These are phyloP conservation scores for Debaryomyces hansenii DNA, from an alignment of 805 yeast species.

Conservation along the genomic window DNA sequence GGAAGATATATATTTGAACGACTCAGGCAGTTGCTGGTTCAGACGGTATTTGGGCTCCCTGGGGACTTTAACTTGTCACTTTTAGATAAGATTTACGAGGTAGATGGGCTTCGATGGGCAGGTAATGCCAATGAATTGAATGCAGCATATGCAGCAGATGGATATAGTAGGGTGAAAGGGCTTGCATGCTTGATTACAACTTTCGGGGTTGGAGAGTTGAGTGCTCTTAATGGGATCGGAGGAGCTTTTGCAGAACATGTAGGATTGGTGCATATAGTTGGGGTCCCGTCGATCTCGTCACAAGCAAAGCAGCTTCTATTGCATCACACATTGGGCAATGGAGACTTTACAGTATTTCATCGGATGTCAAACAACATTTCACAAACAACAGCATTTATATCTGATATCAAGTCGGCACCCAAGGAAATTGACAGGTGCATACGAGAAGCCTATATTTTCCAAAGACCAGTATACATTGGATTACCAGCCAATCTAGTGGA, in stretches of 20 bases:
- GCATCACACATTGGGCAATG: slow-evolving; percentile 85
- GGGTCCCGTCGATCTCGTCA: slow-evolving; percentile 77
- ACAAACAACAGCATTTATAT: slow-evolving; percentile 62
- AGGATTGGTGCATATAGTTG: slow-evolving; percentile 80
- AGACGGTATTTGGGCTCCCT: slow-evolving; percentile 77
- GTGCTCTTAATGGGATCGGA: slow-evolving; percentile 83
- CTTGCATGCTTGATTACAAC: slow-evolving; percentile 76
- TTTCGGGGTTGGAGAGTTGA: slow-evolving; percentile 88
- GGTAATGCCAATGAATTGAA: slow-evolving; percentile 90
- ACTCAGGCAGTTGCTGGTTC: slow-evolving; percentile 67
- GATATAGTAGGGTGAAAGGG: slow-evolving; percentile 80
- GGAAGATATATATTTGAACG: slow-evolving; percentile 81
- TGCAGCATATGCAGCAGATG: slow-evolving; percentile 88
- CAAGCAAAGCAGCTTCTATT: slow-evolving; percentile 70
- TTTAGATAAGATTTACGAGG: slow-evolving; percentile 72
- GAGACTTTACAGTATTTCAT: slow-evolving; percentile 76
- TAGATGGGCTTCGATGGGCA: slow-evolving; percentile 79
- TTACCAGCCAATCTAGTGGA: slow-evolving; percentile 82
- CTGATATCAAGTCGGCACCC: slow-evolving; percentile 66
- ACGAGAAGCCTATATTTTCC: slow-evolving; percentile 65
- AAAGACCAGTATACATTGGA: slow-evolving; percentile 82
- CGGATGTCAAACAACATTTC: slow-evolving; percentile 76
- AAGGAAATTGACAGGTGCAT: slow-evolving; percentile 72
- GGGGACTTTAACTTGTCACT: slow-evolving; percentile 78
- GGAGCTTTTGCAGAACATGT: slow-evolving; percentile 91